Conservation (phyloP, 139 green algal species). For the Monoraphidium neglectum region DNA sequence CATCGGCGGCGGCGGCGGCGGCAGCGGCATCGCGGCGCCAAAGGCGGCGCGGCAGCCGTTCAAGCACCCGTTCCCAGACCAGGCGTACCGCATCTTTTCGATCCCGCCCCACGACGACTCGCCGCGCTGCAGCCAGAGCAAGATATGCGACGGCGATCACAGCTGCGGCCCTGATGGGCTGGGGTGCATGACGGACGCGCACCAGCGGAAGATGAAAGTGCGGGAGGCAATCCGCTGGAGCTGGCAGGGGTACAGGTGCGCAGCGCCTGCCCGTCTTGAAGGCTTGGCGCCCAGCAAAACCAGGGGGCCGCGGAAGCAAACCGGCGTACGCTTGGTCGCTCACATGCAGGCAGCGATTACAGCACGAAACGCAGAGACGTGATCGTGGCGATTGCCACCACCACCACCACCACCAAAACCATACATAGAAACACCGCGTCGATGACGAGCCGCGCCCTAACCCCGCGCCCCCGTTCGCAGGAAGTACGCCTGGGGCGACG, state of each 20-base stretch:
- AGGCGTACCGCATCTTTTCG: slow-evolving; percentile 33
- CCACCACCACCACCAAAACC: no score
- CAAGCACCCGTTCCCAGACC: slow-evolving; percentile 19
- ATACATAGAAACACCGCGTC: no score
- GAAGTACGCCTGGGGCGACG: slow-evolving; percentile 74
- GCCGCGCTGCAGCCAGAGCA: slow-evolving; percentile 48
- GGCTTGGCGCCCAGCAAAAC: no score
- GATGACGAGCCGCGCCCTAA: no score
- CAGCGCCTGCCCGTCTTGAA: no score
- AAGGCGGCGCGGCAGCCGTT: not conserved
- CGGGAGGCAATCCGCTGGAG: slow-evolving; percentile 53
- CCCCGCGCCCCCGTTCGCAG: no score
- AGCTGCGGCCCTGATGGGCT: slow-evolving; percentile 42
- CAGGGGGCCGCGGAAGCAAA: no score
- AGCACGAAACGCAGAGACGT: no score
- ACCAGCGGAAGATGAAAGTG: slow-evolving; percentile 44
- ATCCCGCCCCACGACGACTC: slow-evolving; percentile 49
- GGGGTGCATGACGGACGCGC: slow-evolving; percentile 49
- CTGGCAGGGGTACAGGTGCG: slow-evolving; percentile 71
- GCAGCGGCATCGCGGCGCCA: not conserved
- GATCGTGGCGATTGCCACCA: no score
- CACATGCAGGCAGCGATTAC: no score
- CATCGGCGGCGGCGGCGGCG: not conserved
- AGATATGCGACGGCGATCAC: slow-evolving; percentile 71
- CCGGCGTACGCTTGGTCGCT: no score